phyloP scores from a whole-genome alignment of 345 rosid genomes.

The Raphanus raphanistrum region DNA sequence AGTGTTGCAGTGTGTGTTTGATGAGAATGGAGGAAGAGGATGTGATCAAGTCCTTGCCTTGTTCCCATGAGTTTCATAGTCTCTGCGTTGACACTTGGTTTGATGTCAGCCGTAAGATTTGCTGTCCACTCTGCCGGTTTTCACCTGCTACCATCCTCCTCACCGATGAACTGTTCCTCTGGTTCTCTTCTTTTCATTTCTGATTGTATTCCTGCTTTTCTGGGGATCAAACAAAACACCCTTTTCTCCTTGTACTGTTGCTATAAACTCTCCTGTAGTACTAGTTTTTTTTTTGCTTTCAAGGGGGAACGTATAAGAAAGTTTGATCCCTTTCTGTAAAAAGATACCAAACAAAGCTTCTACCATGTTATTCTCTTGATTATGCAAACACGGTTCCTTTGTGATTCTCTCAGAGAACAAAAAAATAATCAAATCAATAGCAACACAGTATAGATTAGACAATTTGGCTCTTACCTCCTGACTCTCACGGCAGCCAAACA shows the following conservation, averaged over 20 bases:
- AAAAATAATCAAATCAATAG: not conserved
- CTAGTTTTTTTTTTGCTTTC: slow-evolving; percentile 13
- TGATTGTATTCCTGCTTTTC: slow-evolving; percentile 22
- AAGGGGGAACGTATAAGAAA: not conserved
- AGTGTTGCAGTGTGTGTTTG: slow-evolving; percentile 67
- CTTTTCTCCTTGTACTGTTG: slow-evolving; percentile 22
- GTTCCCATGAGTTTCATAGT: slow-evolving; percentile 68
- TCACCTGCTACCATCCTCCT: slow-evolving; percentile 37
- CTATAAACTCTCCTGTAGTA: slow-evolving; percentile 19
- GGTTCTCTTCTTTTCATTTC: slow-evolving; percentile 57
- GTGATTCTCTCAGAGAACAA: not conserved
- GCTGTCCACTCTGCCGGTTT: slow-evolving; percentile 79
- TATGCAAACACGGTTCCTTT: not conserved
- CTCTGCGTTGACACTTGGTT: slow-evolving; percentile 73
- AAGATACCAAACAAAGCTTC: slow-evolving; percentile 5
- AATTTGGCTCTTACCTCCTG: not conserved
- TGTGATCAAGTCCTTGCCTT: slow-evolving; percentile 53
- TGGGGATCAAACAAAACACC: not conserved
- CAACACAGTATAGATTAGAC: not conserved
- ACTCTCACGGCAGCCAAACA: not conserved
- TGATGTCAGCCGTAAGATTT: slow-evolving; percentile 44
- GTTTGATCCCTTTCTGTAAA: slow-evolving; percentile 21
- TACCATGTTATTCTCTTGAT: not conserved
- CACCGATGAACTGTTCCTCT: slow-evolving; percentile 58
- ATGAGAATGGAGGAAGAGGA: slow-evolving; percentile 47